Conservation (phyloP, 2,329 filamentous ascomycete species). For the Pestalotiopsis sp. region DNA sequence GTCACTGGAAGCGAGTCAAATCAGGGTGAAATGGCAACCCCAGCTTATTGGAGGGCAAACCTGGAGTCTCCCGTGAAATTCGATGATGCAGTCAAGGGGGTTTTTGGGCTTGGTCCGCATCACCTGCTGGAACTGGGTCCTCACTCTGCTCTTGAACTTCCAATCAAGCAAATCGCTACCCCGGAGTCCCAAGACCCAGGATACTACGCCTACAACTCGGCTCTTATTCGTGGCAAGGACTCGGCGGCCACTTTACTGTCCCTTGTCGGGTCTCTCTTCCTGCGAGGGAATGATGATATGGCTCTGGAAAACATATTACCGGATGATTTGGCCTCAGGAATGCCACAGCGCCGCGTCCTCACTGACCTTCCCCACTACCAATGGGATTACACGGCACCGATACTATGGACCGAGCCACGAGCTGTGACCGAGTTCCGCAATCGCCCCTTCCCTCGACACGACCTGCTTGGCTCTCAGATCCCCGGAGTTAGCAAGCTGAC, state of each 20-base stretch:
- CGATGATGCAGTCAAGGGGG: slow-evolving; percentile 9
- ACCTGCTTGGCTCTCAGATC: slow-evolving; percentile 16
- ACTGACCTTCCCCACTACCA: slow-evolving; percentile 16
- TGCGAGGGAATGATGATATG: slow-evolving; percentile 12
- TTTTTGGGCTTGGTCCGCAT: slow-evolving; percentile 18
- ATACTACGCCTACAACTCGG: too few relatives aligned
- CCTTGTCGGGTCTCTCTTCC: too few relatives aligned
- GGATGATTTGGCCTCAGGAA: too few relatives aligned
- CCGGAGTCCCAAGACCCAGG: too few relatives aligned
- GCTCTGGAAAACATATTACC: background rate
- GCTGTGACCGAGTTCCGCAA: slow-evolving; percentile 13
- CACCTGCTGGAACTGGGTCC: slow-evolving; percentile 12
- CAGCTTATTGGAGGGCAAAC: slow-evolving; percentile 19
- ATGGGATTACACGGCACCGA: background rate
- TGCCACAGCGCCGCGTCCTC: too few relatives aligned
- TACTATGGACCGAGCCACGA: slow-evolving; percentile 12
- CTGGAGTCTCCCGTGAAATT: slow-evolving; percentile 20
- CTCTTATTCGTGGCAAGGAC: too few relatives aligned
- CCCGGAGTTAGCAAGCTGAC: slow-evolving; percentile 15
- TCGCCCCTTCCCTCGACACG: slow-evolving; percentile 17
- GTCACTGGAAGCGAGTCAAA: background rate
- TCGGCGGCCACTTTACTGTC: too few relatives aligned
- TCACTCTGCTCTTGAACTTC: slow-evolving; percentile 13
- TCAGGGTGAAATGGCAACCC: background rate
- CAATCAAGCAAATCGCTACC: slow-evolving; percentile 14